Evolutionary conservation across 2,329 filamentous ascomycete genomes (phyloP), one percentile per base, ranked within the genome.

Genomic region (Bretziella fagacearum): DNA sequence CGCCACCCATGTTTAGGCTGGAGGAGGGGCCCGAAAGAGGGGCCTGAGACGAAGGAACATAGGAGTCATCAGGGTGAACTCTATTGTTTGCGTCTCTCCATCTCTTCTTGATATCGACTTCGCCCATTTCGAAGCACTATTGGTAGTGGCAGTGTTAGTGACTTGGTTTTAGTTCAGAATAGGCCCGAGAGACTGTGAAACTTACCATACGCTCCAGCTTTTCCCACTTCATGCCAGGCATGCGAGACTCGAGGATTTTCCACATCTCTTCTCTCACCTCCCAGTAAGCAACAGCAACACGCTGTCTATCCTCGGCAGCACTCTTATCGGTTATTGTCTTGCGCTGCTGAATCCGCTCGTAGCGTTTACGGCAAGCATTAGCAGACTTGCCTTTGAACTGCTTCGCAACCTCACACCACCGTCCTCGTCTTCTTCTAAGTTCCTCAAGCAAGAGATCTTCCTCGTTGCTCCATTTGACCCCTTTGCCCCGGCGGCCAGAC

Each of bases 361-460:
- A 84, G 47, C 85, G 76, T 65, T 93, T 93, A 53, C 85, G 82
- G 63, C 85, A 93, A 15, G 86, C 86, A 59, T 91, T 91, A 50
- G 80, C 66, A 6, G 74, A 77, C 66, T 93, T 93, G 59, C 64
- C 69, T 1, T 79, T 81, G 59, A 93, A 93, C 62, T 84, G 17
- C 44, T 50, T 50, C 13, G 48, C 32, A 13, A 50, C 27, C 33
- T 50, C 48, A 37, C 39, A 44, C 48, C 48, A 50, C 18, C 48
- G 39, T 15, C 33, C 40, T n/a, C 48, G 48, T 29, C 48, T 46
- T 26, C 48, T 43, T 29, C 48, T 26, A 8, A 47, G 40, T 10
- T 50, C 44, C 10, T 47, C 48, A 4, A 50, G 39, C 8, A 47
- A 33, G 1, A 25, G 8, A 25, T 70, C 69, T 55, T 85, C 79